A percentile compares a stretch with the other conserved stretches of the same genome.
Conservation (phyloP, 768 basidiomycete species). For the Boletus sp. region DNA sequence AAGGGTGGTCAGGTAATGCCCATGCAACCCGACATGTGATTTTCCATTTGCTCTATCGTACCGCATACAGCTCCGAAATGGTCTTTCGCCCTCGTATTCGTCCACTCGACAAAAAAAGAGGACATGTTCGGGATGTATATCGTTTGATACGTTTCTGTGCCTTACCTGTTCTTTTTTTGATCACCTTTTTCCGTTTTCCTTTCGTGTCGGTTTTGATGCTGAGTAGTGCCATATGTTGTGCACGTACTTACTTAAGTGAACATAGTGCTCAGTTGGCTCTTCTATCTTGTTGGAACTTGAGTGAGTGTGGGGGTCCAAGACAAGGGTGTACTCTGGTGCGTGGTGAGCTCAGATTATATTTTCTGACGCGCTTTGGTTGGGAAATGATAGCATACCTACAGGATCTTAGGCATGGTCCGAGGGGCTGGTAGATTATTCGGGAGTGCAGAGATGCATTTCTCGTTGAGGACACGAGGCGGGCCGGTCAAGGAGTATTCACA, state of each 20-base stretch:
- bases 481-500: neutral
- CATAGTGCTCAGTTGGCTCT: neutral
- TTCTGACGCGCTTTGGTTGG: neutral
- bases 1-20: constrained; percentile 77
- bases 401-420: neutral
- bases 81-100: neutral
- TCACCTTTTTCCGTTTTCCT: neutral
- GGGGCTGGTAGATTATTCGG: neutral
- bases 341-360: neutral
- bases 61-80: neutral
- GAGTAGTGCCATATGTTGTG: neutral
- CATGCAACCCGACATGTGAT: constrained; percentile 54
- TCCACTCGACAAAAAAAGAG: neutral
- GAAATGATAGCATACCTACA: neutral
- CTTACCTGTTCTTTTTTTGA: neutral
- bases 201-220: neutral
- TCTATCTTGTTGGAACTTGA: neutral
- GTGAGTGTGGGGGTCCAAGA: neutral
- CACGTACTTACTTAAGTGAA: constrained; percentile 1
- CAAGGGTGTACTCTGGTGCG: neutral
- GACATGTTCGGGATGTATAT: neutral
- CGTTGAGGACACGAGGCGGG: neutral
- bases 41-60: neutral
- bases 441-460: neutral
- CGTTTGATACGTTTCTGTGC: neutral